Conservation (phyloP, 176 grass and related monocot species). For the Pontederia paniculata region DNA sequence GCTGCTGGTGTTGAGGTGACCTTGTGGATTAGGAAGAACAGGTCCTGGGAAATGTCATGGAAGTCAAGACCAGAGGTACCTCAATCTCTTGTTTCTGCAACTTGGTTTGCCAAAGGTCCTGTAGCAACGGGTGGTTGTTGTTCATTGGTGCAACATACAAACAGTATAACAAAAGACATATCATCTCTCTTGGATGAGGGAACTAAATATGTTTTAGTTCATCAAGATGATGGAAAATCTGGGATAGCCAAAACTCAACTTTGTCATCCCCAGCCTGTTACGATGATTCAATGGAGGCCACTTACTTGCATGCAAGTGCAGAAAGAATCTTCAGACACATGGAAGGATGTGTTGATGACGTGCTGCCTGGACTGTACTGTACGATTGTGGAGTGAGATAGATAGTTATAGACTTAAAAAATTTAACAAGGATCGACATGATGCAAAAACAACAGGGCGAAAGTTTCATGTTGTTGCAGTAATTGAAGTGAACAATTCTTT, state of each 20-base stretch:
- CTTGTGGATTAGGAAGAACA: conserved; percentile 41
- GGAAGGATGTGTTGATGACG: conserved; percentile 69
- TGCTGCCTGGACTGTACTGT: conserved; percentile 73
- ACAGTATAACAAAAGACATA: neutral
- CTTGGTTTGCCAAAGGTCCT: conserved; percentile 38
- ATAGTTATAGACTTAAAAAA: conserved; percentile 34
- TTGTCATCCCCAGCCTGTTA: conserved; percentile 51
- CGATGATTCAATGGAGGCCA: conserved; percentile 91
- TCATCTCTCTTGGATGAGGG: conserved; percentile 6
- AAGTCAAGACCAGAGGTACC: conserved; percentile 39
- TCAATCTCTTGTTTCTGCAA: conserved; percentile 59
- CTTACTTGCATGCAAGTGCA: conserved; percentile 3
- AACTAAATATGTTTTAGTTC: conserved; percentile 41
- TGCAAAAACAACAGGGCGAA: conserved; percentile 15
- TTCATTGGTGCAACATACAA: conserved; percentile 9
- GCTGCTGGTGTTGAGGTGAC: conserved; percentile 47
- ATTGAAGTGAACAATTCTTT: conserved; percentile 65
- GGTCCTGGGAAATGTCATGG: conserved; percentile 70
- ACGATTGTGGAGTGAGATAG: conserved; percentile 68
- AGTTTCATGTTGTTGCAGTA: conserved; percentile 62
- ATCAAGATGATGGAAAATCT: conserved; percentile 51
- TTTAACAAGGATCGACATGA: conserved; percentile 31
- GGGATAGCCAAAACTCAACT: conserved; percentile 45
- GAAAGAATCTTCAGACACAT: conserved; percentile 24
- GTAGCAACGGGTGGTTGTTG: conserved; percentile 39